These are phyloP conservation scores for Hygrocybe punicea DNA, from an alignment of 768 basidiomycete species.

Conservation along the genomic window DNA sequence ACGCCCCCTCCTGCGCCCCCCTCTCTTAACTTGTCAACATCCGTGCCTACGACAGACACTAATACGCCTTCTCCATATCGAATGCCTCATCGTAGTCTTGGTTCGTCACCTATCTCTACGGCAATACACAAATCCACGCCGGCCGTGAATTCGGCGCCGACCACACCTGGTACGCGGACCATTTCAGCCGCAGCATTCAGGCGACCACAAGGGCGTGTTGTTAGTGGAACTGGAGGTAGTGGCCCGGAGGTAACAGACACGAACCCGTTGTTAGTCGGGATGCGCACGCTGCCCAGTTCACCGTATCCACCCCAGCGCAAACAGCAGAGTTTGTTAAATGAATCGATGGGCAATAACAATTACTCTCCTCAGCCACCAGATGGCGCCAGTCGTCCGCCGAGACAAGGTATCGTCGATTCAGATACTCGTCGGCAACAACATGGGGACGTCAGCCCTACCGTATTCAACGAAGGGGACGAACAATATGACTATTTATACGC, in stretches of 20 bases:
- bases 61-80: constrained; percentile 31
- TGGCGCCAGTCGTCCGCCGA: constrained; percentile 5
- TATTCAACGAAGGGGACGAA: constrained; percentile 38
- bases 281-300: constrained; percentile 43
- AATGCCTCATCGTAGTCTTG: constrained; percentile 35
- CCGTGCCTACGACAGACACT: neutral
- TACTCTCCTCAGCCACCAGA: constrained; percentile 5
- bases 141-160: constrained; percentile 21
- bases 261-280: constrained; percentile 48
- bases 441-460: neutral
- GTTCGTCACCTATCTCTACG: constrained; percentile 27
- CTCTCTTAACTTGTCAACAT: neutral
- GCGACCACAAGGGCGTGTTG: constrained; percentile 38
- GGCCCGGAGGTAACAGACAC: constrained; percentile 39
- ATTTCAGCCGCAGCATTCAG: constrained; percentile 77
- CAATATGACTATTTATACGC: constrained; percentile 58
- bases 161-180: constrained; percentile 46
- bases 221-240: constrained; percentile 3
- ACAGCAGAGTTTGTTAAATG: neutral
- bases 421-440: neutral
- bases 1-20: constrained; percentile 2
- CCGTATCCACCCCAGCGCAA: constrained; percentile 34
- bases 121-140: constrained; percentile 33
- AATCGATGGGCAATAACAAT: neutral
- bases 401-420: constrained; percentile 7